Evolutionary conservation across 371 early-diverging fungal species (phyloP).

Genomic region (Gilbertella persicaria): DNA sequence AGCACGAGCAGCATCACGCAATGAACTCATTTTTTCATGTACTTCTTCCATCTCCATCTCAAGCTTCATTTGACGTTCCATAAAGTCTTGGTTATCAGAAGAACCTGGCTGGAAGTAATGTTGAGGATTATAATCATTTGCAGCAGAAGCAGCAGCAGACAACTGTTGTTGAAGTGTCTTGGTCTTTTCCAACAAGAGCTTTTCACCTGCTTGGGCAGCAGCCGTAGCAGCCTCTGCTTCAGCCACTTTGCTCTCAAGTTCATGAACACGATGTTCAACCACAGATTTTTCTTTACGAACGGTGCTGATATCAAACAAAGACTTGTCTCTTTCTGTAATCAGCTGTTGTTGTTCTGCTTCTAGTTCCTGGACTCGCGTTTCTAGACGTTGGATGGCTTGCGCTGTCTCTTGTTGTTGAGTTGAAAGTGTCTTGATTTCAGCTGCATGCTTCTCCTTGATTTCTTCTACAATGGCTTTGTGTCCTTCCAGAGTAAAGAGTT

Average conservation of each 20-base stretch:
- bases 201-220: constrained; percentile 33
- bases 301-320: constrained; percentile 53
- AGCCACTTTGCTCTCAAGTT: constrained; percentile 48
- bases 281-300: constrained; percentile 56
- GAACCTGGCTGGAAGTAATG: constrained; percentile 21
- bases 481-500: constrained; percentile 32
- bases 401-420: constrained; percentile 13
- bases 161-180: constrained; percentile 25
- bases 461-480: constrained; percentile 46
- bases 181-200: constrained; percentile 7
- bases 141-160: constrained; percentile 14
- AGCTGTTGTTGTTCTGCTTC: constrained; percentile 62
- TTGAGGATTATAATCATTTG: constrained; percentile 20
- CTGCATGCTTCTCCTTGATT: constrained; percentile 32
- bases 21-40: constrained; percentile 48
- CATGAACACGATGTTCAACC: constrained; percentile 37
- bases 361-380: constrained; percentile 43
- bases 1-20: constrained; percentile 51
- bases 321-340: constrained; percentile 60
- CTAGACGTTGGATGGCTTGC: constrained; percentile 33
- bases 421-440: constrained; percentile 24
- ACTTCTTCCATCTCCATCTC: constrained; percentile 55
- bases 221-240: constrained; percentile 50
- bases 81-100: constrained; percentile 22
- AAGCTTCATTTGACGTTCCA: constrained; percentile 45